Conservation (phyloP, 805 yeast genomes). For the Hemisphaericaspora nanyangensis region DNA sequence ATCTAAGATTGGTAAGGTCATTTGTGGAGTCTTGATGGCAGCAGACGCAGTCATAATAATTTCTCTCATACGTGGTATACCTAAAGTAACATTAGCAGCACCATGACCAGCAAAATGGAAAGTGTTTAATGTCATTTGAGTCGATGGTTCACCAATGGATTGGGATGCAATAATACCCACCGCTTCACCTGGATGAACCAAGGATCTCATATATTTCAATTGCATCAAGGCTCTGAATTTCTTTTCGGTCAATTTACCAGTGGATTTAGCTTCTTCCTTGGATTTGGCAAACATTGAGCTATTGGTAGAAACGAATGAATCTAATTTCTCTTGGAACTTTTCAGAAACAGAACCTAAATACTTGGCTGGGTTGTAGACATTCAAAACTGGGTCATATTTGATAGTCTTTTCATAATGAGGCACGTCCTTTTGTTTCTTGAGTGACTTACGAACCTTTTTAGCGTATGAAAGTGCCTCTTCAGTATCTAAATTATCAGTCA, state of each 20-base stretch:
- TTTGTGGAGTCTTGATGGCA: conserved; percentile 95
- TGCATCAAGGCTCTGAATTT: conserved; percentile 96
- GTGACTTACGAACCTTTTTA: conserved; percentile 74
- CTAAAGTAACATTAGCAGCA: conserved; percentile 98
- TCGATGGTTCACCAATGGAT: conserved; percentile 98
- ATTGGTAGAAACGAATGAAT: conserved; percentile 58
- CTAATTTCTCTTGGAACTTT: conserved; percentile 77
- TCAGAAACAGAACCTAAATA: conserved; percentile 93
- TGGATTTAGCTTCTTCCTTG: conserved; percentile 41
- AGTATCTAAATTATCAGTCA: conserved; percentile 72
- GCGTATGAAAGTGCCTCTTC: conserved; percentile 75
- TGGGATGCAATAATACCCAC: conserved; percentile 98
- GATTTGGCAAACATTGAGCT: conserved; percentile 51
- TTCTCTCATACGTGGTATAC: conserved; percentile 99
- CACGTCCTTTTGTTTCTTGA: conserved; percentile 57
- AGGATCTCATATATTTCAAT: conserved; percentile 94
- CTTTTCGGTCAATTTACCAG: conserved; percentile 60
- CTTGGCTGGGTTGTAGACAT: conserved; percentile 83
- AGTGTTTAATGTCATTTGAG: conserved; percentile 96
- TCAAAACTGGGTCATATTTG: conserved; percentile 85
- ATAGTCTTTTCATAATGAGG: conserved; percentile 60
- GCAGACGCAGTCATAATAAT: conserved; percentile 99
- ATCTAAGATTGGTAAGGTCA: conserved; percentile 81
- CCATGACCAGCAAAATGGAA: conserved; percentile 99
- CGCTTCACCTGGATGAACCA: conserved; percentile 94